Percentiles rank a stretch among this genome's conserved stretches.
phyloP scores from a whole-genome alignment of 164 flowering plant genomes.

The Amborella trichopoda region DNA sequence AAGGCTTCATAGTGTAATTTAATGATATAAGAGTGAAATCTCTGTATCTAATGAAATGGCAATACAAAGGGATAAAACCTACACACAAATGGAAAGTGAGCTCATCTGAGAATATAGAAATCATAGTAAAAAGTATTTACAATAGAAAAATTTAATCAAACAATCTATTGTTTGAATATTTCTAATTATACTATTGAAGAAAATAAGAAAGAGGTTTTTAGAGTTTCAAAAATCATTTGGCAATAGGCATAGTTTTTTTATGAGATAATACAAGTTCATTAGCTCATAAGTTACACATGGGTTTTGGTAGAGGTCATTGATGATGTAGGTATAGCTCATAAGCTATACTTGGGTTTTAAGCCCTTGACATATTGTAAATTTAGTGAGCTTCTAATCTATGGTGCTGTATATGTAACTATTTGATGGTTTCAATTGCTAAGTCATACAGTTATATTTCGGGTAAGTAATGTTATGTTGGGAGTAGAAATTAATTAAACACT shows the following conservation, averaged over 20 bases:
- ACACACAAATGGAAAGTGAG: constrained; percentile 23
- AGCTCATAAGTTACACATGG: constrained; percentile 28
- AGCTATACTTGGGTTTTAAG: no score
- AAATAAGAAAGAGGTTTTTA: constrained; percentile 10
- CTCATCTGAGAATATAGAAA: constrained; percentile 34
- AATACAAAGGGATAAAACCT: constrained; percentile 20
- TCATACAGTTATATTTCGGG: no score
- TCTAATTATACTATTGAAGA: constrained; percentile 19
- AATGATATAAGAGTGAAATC: constrained; percentile 25
- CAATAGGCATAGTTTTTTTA: constrained; percentile 22
- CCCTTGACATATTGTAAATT: no score
- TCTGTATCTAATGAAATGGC: constrained; percentile 16
- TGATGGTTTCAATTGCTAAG: no score
- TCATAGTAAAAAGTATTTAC: constrained; percentile 23
- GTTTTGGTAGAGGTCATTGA: constrained; percentile 44
- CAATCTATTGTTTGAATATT: constrained; percentile 17
- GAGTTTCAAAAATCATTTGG: constrained; percentile 17
- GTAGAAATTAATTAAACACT: no score
- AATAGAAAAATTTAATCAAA: constrained; percentile 17
- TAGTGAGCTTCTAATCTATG: no score
- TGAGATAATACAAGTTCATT: constrained; percentile 24
- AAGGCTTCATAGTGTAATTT: constrained; percentile 31
- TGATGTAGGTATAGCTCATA: no score
- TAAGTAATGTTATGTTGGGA: no score
- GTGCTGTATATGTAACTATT: no score